Percentiles rank a stretch among this genome's conserved stretches.
These are phyloP conservation scores for Hebeloma cylindrosporum DNA, from an alignment of 768 basidiomycete genomes.

Conservation along the genomic window DNA sequence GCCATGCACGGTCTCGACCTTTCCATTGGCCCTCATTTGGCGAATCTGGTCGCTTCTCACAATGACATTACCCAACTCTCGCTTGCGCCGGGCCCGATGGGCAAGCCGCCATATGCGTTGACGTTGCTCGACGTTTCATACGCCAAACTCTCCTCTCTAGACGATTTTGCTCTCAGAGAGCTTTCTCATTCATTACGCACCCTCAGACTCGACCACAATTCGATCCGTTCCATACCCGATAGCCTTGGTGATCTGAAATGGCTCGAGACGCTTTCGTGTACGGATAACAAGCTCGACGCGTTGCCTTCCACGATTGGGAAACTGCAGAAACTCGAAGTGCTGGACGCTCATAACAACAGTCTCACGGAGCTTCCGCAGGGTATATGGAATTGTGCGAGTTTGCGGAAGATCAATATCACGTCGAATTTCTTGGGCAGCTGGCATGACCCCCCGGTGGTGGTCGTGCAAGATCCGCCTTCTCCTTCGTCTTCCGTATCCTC, in stretches of 20 bases:
- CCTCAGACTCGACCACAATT: constrained; percentile 83
- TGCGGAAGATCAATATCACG: constrained; percentile 78
- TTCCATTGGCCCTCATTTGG: constrained; percentile 64
- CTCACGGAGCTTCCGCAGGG: constrained; percentile 70
- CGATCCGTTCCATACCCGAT: constrained; percentile 83
- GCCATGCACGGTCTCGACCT: constrained; percentile 78
- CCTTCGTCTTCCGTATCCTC: too few species aligned
- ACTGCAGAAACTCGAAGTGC: constrained; percentile 66
- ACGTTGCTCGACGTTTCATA: constrained; percentile 84
- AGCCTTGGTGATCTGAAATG: constrained; percentile 70
- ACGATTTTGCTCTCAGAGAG: constrained; percentile 69
- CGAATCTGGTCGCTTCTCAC: constrained; percentile 71
- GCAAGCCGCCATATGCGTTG: constrained; percentile 32
- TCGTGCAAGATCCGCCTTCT: constrained; percentile 5
- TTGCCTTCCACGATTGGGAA: constrained; percentile 77
- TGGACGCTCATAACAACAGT: constrained; percentile 93
- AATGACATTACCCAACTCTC: constrained; percentile 87
- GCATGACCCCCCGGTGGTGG: constrained; percentile 55
- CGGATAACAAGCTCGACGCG: constrained; percentile 83
- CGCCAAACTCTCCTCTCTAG: constrained; percentile 83
- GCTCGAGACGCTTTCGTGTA: constrained; percentile 76
- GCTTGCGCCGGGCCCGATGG: constrained; percentile 49
- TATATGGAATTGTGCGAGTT: constrained; percentile 81
- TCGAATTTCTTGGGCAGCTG: constrained; percentile 82
- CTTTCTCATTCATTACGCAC: constrained; percentile 69